Conservation (phyloP, 140 eudicot genomes). For the Ambrosia hybrid region DNA sequence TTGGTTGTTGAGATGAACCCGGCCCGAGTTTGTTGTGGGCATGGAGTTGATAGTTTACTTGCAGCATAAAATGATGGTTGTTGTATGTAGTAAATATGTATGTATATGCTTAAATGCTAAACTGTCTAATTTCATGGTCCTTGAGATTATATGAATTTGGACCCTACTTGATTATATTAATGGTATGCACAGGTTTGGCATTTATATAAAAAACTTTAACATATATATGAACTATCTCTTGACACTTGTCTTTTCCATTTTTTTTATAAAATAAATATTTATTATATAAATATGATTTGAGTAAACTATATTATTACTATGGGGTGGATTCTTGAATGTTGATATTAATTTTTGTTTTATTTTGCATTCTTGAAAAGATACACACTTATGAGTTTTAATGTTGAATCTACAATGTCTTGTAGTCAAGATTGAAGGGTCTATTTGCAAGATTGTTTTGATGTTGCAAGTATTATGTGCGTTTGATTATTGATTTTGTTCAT, state of each 20-base stretch:
- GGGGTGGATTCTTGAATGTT: no score
- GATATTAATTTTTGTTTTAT: no score
- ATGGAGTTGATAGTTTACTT: conserved; percentile 37
- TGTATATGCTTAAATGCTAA: conserved; percentile 39
- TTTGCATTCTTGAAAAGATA: no score
- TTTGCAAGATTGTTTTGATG: no score
- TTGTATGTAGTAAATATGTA: conserved; percentile 43
- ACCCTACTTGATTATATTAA: neutral
- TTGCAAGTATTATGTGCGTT: no score
- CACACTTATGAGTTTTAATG: no score
- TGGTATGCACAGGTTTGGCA: neutral
- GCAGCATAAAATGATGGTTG: conserved; percentile 42
- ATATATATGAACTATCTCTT: conserved; percentile 37
- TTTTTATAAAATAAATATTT: neutral
- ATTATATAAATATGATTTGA: no score
- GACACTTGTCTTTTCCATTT: neutral
- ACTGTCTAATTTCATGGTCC: conserved; percentile 16
- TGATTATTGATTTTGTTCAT: no score
- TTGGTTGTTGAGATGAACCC: conserved; percentile 40
- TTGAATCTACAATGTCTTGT: no score
- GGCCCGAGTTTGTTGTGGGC: conserved; percentile 42
- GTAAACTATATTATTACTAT: no score
- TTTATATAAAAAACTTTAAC: neutral
- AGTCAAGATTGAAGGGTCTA: no score
- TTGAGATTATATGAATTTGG: conserved; percentile 1